Evolutionary conservation across 2,329 filamentous ascomycete species (phyloP).

Genomic region (Cladophialophora yegresii): DNA sequence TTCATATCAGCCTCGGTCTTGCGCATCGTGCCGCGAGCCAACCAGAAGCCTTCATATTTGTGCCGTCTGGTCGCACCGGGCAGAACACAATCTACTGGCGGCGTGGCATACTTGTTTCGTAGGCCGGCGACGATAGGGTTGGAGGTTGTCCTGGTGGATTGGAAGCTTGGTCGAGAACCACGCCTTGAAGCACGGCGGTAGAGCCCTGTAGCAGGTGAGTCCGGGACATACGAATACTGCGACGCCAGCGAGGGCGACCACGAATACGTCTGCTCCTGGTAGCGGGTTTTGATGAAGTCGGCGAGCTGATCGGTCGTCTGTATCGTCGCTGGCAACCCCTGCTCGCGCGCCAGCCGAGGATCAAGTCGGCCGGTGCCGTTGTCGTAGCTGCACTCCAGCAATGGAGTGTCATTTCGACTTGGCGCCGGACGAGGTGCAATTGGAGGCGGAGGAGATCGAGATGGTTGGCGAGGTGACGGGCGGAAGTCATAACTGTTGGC

Average conservation of each 20-base stretch:
- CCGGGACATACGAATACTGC: constrained; percentile 10
- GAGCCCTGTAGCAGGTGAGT: not conserved
- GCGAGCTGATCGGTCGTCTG: constrained; percentile 23
- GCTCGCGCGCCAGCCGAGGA: constrained; percentile 14
- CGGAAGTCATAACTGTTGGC: constrained; percentile 4
- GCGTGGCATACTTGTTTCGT: constrained; percentile 19
- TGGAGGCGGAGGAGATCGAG: constrained; percentile 1
- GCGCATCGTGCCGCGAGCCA: constrained; percentile 23
- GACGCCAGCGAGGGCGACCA: constrained; percentile 15
- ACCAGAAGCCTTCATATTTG: constrained; percentile 23
- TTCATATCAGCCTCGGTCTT: constrained; percentile 9
- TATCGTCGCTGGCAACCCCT: constrained; percentile 14
- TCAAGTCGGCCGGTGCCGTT: constrained; percentile 24
- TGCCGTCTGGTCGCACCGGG: constrained; percentile 21
- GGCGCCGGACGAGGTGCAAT: not conserved
- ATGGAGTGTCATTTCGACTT: constrained; percentile 2
- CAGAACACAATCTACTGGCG: constrained; percentile 9
- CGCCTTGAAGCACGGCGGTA: not conserved
- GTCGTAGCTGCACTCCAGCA: constrained; percentile 21
- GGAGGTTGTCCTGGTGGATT: not conserved
- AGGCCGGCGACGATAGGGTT: constrained; percentile 11
- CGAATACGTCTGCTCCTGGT: not conserved
- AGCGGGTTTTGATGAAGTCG: constrained; percentile 14
- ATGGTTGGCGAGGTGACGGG: not conserved
- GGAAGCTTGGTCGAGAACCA: not conserved